Evolutionary conservation across 306 rosid species (phyloP), one percentile per base, ranked within the genome.

Genomic region (Cicer judaicum): DNA sequence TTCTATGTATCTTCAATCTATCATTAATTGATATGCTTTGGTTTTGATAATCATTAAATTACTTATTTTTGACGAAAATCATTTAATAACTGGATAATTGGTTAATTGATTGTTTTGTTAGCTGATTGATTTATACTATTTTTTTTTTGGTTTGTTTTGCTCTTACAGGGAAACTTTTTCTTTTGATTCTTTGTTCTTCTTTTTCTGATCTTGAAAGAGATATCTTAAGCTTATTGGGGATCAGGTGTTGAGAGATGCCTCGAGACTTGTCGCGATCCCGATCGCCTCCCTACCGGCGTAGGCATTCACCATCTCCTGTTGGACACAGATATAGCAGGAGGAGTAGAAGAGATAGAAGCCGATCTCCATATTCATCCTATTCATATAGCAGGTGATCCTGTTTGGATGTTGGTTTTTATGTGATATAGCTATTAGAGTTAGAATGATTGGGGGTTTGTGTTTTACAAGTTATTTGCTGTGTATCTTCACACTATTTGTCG

Each of bases 311-410:
- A 1, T 89, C 99, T 76, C 97, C 96, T 1, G 78, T 89, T 59
- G 90, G 85, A 69, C 86, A 84, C 83, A 85, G 89, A 86, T 68
- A 80, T 82, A 81, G 89, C 86, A 85, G 93, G 82, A 87, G 96
- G 85, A 92, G 96, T 76, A 80, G 88, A 70, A 84, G 93, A 80
- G 93, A 90, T 78, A 86, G 90, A 80, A 91, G 89, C 86, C 87
- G 92, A 50, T 95, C 98, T 68, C 98, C 95, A 1, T 90, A 92
- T 87, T 84, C 90, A 41, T 87, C 92, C 55, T 68, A 88, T 79
- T 83, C 96, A 8, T 42, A 83, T 64, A 86, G 90, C 98, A 92
- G 98, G 98, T 95, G 95, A 92, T 74, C 91, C 90, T 79, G 92
- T 90, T 90, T 80, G 40, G 64, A 43, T 81, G 80, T 76, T 73